Evolutionary conservation across 768 basidiomycete species (phyloP), one percentile per base, ranked within the genome.

Genomic region (Termitomyces eurrhizus): DNA sequence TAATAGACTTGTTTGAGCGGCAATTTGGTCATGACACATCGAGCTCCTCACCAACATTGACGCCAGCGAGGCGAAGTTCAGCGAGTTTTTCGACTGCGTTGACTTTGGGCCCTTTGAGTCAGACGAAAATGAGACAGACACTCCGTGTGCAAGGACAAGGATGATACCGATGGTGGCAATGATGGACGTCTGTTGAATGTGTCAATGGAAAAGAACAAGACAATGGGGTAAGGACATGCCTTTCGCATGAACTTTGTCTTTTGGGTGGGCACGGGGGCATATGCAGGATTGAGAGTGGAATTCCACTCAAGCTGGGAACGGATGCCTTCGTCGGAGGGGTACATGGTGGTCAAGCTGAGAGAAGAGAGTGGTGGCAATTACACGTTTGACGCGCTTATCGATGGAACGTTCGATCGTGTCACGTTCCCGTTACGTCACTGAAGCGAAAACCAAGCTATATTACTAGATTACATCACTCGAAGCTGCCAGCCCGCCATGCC

Each of bases 101-200:
- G 69, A 89, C 89, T 79, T 98, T 98, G 65, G 97, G 97, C 45
- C 94, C 93, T 29, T 29, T 95, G 65, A 45, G 49, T 51, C 48
- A 62, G 56, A 59, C 60, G 35, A 32, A 11, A 12, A 62, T 42
- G 62, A 58, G 62, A 61, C 65, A 56, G 51, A 26, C 21, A 33
- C 32, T 42, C 14, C 8, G 24, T 41, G 33, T 13, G 21, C 12
- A 42, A 42, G 13, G 46, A 51, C 65, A 50, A 53, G 59, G 61
- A 59, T 62, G 82, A 62, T 66, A 91, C 96, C 97, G 70, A 99
- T 99, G 66, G 97, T 99, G 61, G 95, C 96, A 74, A 99, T 98
- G 77, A 99, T 98, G 62, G 92, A 83, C 14, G 95, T 97, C 97
- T 99, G 67, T 35, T 33, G 57, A 33, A 48, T 21, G 12, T 57